Percentiles rank a stretch among this genome's conserved stretches.
Conservation (phyloP, 2,329 filamentous ascomycete species). For the Trichoderma oligosporum region DNA sequence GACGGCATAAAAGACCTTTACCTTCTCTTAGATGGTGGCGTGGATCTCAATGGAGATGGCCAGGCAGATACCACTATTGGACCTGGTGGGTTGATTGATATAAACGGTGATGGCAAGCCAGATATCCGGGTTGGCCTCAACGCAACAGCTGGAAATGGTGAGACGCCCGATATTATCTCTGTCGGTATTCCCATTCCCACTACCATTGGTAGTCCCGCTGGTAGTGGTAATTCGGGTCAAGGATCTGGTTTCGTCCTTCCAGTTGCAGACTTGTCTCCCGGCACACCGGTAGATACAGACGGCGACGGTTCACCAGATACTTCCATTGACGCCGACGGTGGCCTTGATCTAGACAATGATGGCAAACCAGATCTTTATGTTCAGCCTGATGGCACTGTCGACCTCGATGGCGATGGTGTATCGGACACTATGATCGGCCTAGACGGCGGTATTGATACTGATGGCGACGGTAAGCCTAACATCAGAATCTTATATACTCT, state of each 20-base stretch:
- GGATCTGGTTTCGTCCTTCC: not conserved
- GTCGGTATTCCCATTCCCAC: no score
- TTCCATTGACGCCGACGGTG: not conserved
- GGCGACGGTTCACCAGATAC: not conserved
- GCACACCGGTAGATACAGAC: not conserved
- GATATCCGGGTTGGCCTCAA: not conserved
- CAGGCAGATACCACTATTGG: not conserved
- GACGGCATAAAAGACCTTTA: not conserved
- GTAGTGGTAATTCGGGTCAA: no score
- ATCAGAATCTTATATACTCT: not conserved
- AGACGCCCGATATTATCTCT: not conserved
- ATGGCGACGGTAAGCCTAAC: not conserved
- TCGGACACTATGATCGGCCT: not conserved
- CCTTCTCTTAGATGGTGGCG: not conserved
- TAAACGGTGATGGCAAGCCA: not conserved
- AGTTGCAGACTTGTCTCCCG: not conserved
- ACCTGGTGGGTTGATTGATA: not conserved
- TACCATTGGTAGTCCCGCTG: not conserved
- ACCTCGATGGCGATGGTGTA: not conserved
- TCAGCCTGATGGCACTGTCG: not conserved
- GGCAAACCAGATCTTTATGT: not conserved
- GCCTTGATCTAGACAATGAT: not conserved
- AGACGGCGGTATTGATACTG: not conserved
- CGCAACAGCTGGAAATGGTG: not conserved
- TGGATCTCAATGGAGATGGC: conserved; percentile 7